Conservation (phyloP, 169 alveolate species). For the Plasmodium inui region DNA sequence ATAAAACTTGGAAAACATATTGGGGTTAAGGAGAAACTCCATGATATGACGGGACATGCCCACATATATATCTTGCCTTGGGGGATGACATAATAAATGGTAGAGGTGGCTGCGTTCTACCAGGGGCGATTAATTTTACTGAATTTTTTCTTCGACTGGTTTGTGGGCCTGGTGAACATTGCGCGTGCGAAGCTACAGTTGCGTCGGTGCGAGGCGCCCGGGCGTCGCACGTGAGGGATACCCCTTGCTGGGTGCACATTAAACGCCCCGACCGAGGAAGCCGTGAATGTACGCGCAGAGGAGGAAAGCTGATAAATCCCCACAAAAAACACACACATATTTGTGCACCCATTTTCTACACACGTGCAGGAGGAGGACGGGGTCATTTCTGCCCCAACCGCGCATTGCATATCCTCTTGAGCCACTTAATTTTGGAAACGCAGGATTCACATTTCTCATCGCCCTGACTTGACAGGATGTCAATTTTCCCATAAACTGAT, state of each 20-base stretch:
- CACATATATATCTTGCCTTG: background rate
- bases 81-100: conserved; percentile 12
- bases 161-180: background rate
- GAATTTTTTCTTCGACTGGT: background rate
- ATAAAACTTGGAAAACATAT: background rate
- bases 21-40: background rate
- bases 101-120: background rate
- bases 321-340: conserved; percentile 3
- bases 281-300: background rate
- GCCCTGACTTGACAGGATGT: conserved; percentile 70
- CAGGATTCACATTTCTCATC: conserved; percentile 76
- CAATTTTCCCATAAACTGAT: conserved; percentile 76
- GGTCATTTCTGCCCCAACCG: conserved; percentile 47
- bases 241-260: background rate
- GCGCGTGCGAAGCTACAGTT: background rate
- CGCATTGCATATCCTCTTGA: conserved; percentile 71
- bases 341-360: background rate
- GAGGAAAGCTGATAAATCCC: background rate
- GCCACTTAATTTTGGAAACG: conserved; percentile 75
- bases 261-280: background rate
- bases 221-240: background rate
- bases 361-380: background rate
- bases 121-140: conserved; percentile 8
- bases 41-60: background rate
- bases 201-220: background rate